Evolutionary conservation across 768 basidiomycete species (phyloP).

Genomic region (Naganishia antarctica): DNA sequence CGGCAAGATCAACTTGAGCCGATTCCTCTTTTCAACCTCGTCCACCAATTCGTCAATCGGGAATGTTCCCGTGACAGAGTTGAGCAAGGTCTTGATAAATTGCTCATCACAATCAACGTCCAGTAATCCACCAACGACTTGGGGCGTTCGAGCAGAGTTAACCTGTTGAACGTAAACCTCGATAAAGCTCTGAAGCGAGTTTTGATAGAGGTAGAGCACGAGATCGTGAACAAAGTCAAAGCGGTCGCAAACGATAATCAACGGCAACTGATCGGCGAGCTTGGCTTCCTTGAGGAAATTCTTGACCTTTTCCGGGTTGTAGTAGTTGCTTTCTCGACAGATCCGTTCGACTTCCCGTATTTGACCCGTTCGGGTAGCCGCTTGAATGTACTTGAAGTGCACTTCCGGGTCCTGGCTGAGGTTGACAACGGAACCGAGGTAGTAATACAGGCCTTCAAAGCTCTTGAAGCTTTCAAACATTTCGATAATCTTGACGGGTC

Average conservation of each 20-base stretch:
- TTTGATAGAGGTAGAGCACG: constrained; percentile 96
- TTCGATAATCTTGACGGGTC: constrained; percentile 94
- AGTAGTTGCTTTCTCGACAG: constrained; percentile 91
- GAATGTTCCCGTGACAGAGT: constrained; percentile 92
- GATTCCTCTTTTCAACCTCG: constrained; percentile 92
- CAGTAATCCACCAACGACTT: constrained; percentile 90
- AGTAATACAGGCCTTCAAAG: constrained; percentile 98
- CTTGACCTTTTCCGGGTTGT: constrained; percentile 99
- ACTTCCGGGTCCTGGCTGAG: constrained; percentile 93
- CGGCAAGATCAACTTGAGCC: constrained; percentile 91
- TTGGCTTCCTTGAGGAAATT: constrained; percentile 99
- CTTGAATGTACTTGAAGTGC: constrained; percentile 99
- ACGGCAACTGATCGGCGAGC: constrained; percentile 87
- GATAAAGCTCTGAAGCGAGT: constrained; percentile 91
- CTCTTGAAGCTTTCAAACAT: constrained; percentile 98
- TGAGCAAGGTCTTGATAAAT: constrained; percentile 88
- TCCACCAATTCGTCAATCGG: constrained; percentile 95
- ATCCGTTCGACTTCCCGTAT: constrained; percentile 99
- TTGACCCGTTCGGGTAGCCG: constrained; percentile 94
- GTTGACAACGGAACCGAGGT: constrained; percentile 96
- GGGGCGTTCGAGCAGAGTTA: constrained; percentile 93
- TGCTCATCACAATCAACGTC: constrained; percentile 97
- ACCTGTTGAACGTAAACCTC: constrained; percentile 99
- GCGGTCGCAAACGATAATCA: constrained; percentile 99
- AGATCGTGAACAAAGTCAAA: constrained; percentile 99